Evolutionary conservation across 2,329 filamentous ascomycete genomes (phyloP).

Genomic region (Nannizziopsis arthrosporioides): DNA sequence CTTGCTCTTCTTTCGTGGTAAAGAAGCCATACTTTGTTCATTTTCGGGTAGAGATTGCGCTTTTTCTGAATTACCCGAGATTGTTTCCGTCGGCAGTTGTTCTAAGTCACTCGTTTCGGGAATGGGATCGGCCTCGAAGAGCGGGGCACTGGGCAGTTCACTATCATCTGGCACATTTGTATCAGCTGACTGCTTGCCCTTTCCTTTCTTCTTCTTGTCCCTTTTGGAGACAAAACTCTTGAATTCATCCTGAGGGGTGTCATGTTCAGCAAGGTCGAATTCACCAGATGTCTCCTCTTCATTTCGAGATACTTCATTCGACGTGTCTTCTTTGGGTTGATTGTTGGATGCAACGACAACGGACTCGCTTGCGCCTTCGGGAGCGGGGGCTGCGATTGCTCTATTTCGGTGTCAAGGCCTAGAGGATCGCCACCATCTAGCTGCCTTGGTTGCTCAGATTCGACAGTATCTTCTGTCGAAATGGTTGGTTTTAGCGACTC

Average conservation of each 20-base stretch:
- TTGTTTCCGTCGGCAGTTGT: background rate
- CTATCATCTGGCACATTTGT: background rate
- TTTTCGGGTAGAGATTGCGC: background rate
- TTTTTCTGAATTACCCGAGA: background rate
- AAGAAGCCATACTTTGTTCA: background rate
- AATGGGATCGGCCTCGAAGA: background rate
- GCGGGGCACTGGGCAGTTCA: background rate
- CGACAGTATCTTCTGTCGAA: background rate
- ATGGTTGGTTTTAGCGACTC: background rate
- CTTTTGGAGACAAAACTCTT: background rate
- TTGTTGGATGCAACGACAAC: too few relatives aligned
- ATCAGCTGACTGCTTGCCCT: background rate
- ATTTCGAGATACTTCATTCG: too few relatives aligned
- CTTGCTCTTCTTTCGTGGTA: slow-evolving; percentile 9
- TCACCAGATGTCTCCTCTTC: too few relatives aligned
- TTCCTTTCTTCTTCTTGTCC: slow-evolving; percentile 3
- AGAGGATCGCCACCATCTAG: too few relatives aligned
- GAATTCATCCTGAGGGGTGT: too few relatives aligned
- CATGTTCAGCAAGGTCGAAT: too few relatives aligned
- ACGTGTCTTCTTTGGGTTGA: too few relatives aligned
- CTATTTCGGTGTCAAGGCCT: too few relatives aligned
- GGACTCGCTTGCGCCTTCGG: too few relatives aligned
- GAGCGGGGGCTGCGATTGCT: too few relatives aligned
- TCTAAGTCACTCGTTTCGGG: background rate
- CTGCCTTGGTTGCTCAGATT: background rate